Base-by-base conservation (phyloP, 2,329 filamentous ascomycete species). In the Apiospora rasikravindrae region DNA sequence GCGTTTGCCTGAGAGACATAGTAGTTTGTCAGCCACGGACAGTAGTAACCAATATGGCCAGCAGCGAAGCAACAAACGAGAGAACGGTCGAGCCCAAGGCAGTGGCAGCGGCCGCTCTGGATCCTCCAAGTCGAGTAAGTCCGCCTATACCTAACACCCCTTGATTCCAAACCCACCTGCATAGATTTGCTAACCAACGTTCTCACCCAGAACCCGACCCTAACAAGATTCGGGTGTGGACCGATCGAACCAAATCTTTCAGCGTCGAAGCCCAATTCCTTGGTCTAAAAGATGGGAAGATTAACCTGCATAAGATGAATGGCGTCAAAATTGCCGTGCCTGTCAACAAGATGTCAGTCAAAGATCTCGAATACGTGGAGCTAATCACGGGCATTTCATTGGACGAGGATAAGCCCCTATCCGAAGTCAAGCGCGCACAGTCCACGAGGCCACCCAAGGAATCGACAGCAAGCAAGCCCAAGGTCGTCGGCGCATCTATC, bases 291-390 rank as follows among this genome's bases (percentile, higher is more conserved):
- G 96, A 98, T 80, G 94, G 95, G 75, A 98, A 98, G 83, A 97
- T 99, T 76, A 97, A 99, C 82, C 87, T 99, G 29, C 96, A 99
- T 86, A 99, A 99, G 85, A 89, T 94, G 83, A 99, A 99, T 80
- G 96, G 96, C 49, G 95, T 99, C 78, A 98, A 98, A 83, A 99
- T 99, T 82, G 96, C 96, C 11, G 96, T 99, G 4, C 96, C 96
- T 2, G 90, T 98, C 40, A 87, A 91, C 51, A 99, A 99, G 82
- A 99, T 99, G 96, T 97, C 96, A 0, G 88, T 95, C 57, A 93
- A 96, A 79, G 96, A 99, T 83, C 87, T 99, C 51, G 96, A 98
- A 83, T 98, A 97, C 78, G 96, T 99, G 71, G 96, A 99, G 83
- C 90, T 89, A 73, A 86, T 90, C 22, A 96, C 95, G n/a, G 95